Base-by-base conservation (phyloP, 2,329 filamentous ascomycete genomes). In the Fusarium phyllophilum region DNA sequence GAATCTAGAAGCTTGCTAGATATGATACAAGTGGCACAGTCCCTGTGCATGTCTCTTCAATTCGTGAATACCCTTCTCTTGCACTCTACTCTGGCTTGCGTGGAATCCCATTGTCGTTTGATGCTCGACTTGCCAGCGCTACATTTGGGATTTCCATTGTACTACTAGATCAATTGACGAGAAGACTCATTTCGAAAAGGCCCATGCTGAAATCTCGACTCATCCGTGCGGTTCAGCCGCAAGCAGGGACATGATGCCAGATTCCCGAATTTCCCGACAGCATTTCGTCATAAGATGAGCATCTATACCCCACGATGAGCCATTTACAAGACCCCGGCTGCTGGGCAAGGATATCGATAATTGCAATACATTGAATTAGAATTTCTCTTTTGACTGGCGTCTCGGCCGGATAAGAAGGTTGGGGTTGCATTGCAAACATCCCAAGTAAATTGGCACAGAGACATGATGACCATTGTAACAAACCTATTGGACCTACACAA, bases 221-320 rank as follows among this genome's bases (percentile, higher is more conserved):
- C 51, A 55, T 65, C 41, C 59, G 44, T 72, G 58, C 54, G 59
- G 62, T 64, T 68, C 56, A 62, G 57, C 68, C 54, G 29, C 58
- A 71, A 46, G 56, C 64, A 59, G 51, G 54, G 52, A 55, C 59
- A 45, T 38, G 38, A 65, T 70, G 68, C 41, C 26, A 69, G 67
- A 69, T 69, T 34, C 54, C 46, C 49, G 48, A 69, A 54, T 45
- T 49, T 70, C n/a, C 64, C 58, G 51, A 55, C 57, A 29, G 20
- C 8, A 52, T 44, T 48, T 54, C 48, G 18, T 58, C 65, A 59
- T 48, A 59, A 34, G 41, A 68, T 48, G 52, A 55, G 69, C 24
- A 33, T 60, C 46, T 46, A 36, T 45, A 58, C 60, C 52, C 62
- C 62, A 33, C 48, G 65, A 41, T n/a, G 38, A 46, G 55, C 38